Evolutionary conservation across 2,329 filamentous ascomycete genomes (phyloP), one percentile per base, ranked within the genome.

Genomic region (Neoascochyta sp.): DNA sequence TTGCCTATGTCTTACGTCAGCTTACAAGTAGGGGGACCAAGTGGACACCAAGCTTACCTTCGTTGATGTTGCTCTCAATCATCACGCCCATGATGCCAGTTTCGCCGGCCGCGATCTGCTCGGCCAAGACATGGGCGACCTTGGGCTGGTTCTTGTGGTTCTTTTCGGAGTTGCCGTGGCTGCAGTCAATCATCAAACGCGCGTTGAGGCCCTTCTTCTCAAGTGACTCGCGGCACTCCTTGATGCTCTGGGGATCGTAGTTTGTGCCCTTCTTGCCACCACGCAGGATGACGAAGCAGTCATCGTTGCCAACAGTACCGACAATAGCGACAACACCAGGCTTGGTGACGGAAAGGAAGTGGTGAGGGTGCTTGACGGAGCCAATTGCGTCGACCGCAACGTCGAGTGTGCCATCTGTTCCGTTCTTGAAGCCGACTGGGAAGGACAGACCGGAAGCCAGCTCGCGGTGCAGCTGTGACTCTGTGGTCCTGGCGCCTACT

Each of bases 361-460:
- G 88, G 60, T 98, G 92, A 10, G 87, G 86, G 60, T 94, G 86
- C 62, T 78, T 81, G 28, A 93, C 90, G 10, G 92, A 86, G 41
- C 89, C 88, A 62, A 96, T 95, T 28, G 92, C 92, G 61, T 98
- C 92, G 50, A 96, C 86, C 9, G 92, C 89, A 4, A 96, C 89
- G 34, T 81, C 78, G 26, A 96, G 70, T 7, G 82, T 83, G 29
- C 92, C 92, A 62, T 98, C 92, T 17, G 92, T 98, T 45, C 92
- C 92, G 66, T 98, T 98, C 78, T 98, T 98, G 83, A 98, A 98
- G 29, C 92, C 92, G 8, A 98, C 88, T 2, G 92, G 92, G 83
- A 95, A 96, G 50, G 85, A 93, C 19, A 96, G 74, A 57, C 92
- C 92, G 30, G 85, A 92, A 13, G 92, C 90, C 43, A 98, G 72